phyloP scores from a whole-genome alignment of 257 asterid species.

The Euphrasia confusa region DNA sequence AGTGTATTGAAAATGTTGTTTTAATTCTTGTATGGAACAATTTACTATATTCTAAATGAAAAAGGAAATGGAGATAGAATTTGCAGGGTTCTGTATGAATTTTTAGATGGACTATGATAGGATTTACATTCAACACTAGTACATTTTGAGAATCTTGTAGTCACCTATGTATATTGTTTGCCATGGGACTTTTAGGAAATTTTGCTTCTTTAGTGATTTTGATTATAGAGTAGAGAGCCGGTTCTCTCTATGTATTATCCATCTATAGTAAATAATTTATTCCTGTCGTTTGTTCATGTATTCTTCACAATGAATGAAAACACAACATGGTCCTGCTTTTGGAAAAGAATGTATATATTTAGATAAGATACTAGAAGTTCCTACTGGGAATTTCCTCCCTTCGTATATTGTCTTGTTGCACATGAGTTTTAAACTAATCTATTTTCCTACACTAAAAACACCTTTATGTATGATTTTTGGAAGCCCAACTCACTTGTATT shows the following conservation, averaged over 20 bases:
- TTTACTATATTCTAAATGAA: neutral
- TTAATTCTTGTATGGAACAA: neutral
- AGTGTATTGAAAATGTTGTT: conserved; percentile 2
- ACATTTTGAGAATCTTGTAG: neutral
- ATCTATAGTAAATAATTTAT: neutral
- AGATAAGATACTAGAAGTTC: too few species aligned
- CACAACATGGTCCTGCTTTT: neutral
- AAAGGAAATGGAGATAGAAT: neutral
- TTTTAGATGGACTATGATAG: neutral
- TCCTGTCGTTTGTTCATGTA: neutral
- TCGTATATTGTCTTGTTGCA: too few species aligned
- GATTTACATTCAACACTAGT: neutral
- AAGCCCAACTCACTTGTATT: too few species aligned
- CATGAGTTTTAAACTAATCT: too few species aligned
- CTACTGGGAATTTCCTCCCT: too few species aligned
- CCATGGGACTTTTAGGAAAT: neutral
- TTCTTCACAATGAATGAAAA: neutral
- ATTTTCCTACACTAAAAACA: too few species aligned
- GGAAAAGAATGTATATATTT: too few species aligned
- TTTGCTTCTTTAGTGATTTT: conserved; percentile 6
- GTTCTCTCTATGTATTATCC: neutral
- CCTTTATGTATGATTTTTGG: too few species aligned
- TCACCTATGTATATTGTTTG: neutral
- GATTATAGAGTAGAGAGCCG: neutral
- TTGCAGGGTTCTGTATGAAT: conserved; percentile 8